A percentile compares a stretch with the other conserved stretches of the same genome.
phyloP scores from a whole-genome alignment of 345 rosid species.

The Isatis tinctoria region DNA sequence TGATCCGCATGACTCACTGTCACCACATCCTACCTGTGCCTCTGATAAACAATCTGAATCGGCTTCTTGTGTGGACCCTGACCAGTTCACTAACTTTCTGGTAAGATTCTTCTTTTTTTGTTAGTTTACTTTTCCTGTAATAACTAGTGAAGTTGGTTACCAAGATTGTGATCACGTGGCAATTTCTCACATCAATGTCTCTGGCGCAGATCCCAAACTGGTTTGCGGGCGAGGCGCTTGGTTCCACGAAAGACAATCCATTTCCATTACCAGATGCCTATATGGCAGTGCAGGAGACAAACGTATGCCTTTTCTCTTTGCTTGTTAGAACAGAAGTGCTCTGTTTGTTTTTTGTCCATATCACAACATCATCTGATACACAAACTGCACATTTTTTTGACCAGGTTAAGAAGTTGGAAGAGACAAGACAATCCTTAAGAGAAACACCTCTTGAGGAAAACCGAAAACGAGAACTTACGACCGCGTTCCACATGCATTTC shows the following conservation, averaged over 20 bases:
- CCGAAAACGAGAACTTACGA: slow-evolving; percentile 73
- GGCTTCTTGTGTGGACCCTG: slow-evolving; percentile 71
- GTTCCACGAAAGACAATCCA: slow-evolving; percentile 81
- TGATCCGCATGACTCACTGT: slow-evolving; percentile 86
- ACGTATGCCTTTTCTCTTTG: slow-evolving; percentile 37
- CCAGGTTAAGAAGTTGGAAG: slow-evolving; percentile 77
- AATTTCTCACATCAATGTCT: slow-evolving; percentile 6
- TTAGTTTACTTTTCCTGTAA: neutral
- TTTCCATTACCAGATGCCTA: slow-evolving; percentile 77
- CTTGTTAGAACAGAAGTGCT: neutral
- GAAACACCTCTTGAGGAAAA: slow-evolving; percentile 79
- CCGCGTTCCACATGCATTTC: slow-evolving; percentile 82
- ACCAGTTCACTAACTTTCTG: slow-evolving; percentile 84
- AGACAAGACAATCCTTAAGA: slow-evolving; percentile 63
- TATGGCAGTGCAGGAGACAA: slow-evolving; percentile 65
- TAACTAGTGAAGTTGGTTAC: neutral
- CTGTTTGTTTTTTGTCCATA: neutral
- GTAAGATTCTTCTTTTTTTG: slow-evolving; percentile 37
- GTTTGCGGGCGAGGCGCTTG: slow-evolving; percentile 65
- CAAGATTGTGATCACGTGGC: neutral
- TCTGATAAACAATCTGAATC: slow-evolving; percentile 84
- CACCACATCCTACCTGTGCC: slow-evolving; percentile 94
- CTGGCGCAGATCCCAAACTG: slow-evolving; percentile 81
- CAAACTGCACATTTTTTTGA: neutral
- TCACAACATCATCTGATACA: slow-evolving; percentile 9